Evolutionary conservation across 495 filamentous ascomycete genomes (phyloP), one percentile per base, ranked within the genome.

Genomic region (Penicillium angulare): DNA sequence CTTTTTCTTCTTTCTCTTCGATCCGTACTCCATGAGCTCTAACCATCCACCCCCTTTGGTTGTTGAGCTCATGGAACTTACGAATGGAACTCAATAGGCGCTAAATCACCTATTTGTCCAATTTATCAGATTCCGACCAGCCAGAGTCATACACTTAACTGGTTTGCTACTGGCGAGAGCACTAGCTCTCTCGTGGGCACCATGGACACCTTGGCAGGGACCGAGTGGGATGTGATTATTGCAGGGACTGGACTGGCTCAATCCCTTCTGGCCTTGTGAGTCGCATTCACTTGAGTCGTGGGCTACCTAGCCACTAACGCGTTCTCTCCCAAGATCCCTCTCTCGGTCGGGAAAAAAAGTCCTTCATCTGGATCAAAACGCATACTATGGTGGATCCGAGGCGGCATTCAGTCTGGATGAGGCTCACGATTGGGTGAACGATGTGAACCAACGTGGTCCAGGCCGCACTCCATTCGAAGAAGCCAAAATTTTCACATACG

Each of bases 191-290:
- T 50, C 51, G 48, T 53, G 45, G 49, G 45, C 57, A 65, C 22
- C 48, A 96, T 95, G 90, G 89, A 95, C 57, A 83, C 86, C 39
- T 76, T 96, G 48, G 72, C 83, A 65, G 85, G 86, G 43, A 90
- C 88, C 24, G 72, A 78, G 39, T 98, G 95, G 95, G 93, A 98
- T 74, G 84, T 95, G 58, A 76, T 93, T 49, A 89, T 98, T 54
- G 80, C 83, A 53, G 95, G 95, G 55, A 98, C 93, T 43, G 93
- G 90, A 41, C 67, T 97, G 55, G 79, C 84, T 57, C 88, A 96
- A 67, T 97, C 92, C 36, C 84, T 98, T 46, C 81, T 98, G 55
- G 92, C 93, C 53, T 76, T 96, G 93, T 98, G 81, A 78, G 88
- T 75, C 41, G 52, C 34, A 29, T 23, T 41, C 35, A 43, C 40